Percentiles rank a stretch among this genome's conserved stretches.
Conservation (phyloP, 2,329 filamentous ascomycete genomes). For the Diaporthe destruens region DNA sequence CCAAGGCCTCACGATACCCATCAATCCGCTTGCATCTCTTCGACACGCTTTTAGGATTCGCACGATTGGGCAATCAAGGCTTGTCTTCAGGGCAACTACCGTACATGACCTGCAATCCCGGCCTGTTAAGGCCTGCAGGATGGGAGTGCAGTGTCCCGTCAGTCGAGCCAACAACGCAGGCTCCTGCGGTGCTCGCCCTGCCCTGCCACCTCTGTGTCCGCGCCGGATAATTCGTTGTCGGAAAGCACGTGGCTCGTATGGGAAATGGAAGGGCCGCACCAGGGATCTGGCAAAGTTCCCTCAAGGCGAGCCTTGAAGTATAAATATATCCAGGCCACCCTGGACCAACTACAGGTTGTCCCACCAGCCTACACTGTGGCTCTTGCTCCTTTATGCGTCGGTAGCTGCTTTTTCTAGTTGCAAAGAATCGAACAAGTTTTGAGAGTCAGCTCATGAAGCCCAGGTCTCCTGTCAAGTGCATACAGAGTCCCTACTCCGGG, state of each 20-base stretch:
- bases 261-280: background rate
- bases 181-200: background rate
- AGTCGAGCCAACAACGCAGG: background rate
- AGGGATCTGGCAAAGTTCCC: background rate
- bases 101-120: background rate
- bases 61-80: background rate
- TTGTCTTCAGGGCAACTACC: background rate
- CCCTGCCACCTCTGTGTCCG: background rate
- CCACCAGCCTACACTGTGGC: background rate
- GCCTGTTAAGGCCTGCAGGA: background rate
- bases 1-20: background rate
- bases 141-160: background rate
- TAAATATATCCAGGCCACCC: background rate
- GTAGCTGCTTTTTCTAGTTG: conserved; percentile 9
- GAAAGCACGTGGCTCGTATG: background rate
- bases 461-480: background rate
- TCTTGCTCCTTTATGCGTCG: background rate
- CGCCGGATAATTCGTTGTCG: background rate
- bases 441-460: conserved; percentile 2
- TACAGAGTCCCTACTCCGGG: background rate
- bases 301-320: background rate
- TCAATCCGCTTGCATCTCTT: background rate
- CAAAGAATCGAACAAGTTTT: conserved; percentile 2
- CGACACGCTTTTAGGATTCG: background rate
- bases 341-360: conserved; percentile 1